phyloP scores from a whole-genome alignment of 495 filamentous ascomycete genomes.

The Aspergillus leporis region DNA sequence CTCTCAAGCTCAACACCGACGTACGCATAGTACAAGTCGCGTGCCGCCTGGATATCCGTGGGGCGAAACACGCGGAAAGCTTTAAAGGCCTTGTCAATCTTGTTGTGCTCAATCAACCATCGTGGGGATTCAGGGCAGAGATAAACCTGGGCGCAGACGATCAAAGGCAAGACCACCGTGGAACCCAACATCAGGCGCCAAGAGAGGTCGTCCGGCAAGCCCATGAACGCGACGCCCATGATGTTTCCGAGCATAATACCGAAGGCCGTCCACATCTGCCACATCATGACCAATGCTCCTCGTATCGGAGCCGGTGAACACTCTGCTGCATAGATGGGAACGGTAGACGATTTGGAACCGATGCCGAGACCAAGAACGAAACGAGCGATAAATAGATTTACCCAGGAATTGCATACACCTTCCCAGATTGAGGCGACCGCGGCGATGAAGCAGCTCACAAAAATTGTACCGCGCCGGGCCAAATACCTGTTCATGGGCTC shows the following conservation, averaged over 20 bases:
- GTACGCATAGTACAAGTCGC: constrained; percentile 57
- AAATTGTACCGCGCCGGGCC: constrained; percentile 61
- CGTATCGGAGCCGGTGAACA: constrained; percentile 56
- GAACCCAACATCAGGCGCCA: constrained; percentile 54
- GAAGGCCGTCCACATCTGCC: constrained; percentile 71
- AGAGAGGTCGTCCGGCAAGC: constrained; percentile 34
- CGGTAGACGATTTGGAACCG: constrained; percentile 58
- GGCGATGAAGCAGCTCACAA: constrained; percentile 49
- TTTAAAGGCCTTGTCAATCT: constrained; percentile 42
- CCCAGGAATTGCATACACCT: constrained; percentile 51
- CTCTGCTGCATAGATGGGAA: constrained; percentile 61
- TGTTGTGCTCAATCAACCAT: constrained; percentile 61
- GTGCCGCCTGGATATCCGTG: constrained; percentile 49
- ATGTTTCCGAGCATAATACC: constrained; percentile 79
- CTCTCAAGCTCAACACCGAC: constrained; percentile 47
- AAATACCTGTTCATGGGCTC: constrained; percentile 58
- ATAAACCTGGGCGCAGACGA: constrained; percentile 55
- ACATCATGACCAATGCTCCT: constrained; percentile 63
- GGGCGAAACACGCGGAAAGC: constrained; percentile 47
- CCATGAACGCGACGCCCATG: constrained; percentile 66
- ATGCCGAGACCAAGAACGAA: constrained; percentile 63
- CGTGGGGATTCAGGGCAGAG: constrained; percentile 68
- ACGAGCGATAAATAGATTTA: constrained; percentile 54
- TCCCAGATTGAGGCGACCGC: constrained; percentile 52
- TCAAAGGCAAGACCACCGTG: constrained; percentile 39